Percentiles rank a stretch among this genome's conserved stretches.
These are phyloP conservation scores for Ramalina intermedia DNA, from an alignment of 495 filamentous ascomycete genomes.

Conservation along the genomic window DNA sequence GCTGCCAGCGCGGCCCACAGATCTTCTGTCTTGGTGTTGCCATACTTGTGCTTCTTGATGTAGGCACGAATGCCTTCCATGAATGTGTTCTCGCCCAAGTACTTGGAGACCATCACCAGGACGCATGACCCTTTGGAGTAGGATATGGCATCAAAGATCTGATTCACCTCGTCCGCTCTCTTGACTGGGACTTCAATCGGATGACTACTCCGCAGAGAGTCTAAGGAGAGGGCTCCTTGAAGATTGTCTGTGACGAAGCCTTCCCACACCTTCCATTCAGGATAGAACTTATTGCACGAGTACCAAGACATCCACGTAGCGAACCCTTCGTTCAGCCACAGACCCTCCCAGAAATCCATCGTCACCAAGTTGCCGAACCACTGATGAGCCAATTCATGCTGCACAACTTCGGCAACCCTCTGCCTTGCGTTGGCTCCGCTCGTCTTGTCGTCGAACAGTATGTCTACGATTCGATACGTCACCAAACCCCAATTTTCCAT, in stretches of 20 bases:
- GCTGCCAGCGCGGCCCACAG: constrained; percentile 81
- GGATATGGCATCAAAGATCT: constrained; percentile 97
- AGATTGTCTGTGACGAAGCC: constrained; percentile 83
- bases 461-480: constrained; percentile 83
- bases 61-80: constrained; percentile 85
- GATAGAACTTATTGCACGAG: constrained; percentile 61
- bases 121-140: constrained; percentile 96
- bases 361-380: constrained; percentile 99
- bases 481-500: constrained; percentile 99
- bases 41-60: constrained; percentile 87
- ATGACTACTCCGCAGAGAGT: constrained; percentile 87
- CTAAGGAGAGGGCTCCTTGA: constrained; percentile 72
- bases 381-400: constrained; percentile 95
- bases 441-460: constrained; percentile 83
- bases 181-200: constrained; percentile 96
- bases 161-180: constrained; percentile 87
- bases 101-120: constrained; percentile 92
- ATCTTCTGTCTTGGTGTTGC: constrained; percentile 61
- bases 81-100: constrained; percentile 85
- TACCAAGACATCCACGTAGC: constrained; percentile 76
- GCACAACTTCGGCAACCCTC: constrained; percentile 83
- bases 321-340: constrained; percentile 98
- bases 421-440: constrained; percentile 87
- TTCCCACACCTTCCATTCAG: constrained; percentile 99
- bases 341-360: constrained; percentile 98